A percentile compares a stretch with the other conserved stretches of the same genome.
Evolutionary conservation across 2,329 filamentous ascomycete genomes (phyloP).

Genomic region (Phaeosphaeriaceae sp.): DNA sequence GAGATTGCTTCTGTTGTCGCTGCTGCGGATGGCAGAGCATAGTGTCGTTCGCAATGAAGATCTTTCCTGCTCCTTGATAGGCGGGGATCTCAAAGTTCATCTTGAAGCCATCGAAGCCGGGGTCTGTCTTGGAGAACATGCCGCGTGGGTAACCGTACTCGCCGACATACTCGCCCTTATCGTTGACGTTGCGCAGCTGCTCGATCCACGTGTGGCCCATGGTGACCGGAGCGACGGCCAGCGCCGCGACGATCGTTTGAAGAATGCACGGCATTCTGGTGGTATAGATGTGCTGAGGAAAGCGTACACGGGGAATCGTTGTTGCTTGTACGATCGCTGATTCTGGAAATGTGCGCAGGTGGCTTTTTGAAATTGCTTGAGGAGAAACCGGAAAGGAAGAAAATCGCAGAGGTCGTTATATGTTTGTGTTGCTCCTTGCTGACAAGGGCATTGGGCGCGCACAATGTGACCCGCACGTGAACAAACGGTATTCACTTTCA

Average conservation of each 20-base stretch:
- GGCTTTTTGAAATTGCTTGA: neutral
- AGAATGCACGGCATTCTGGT: slow-evolving; percentile 29
- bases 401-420: slow-evolving; percentile 12
- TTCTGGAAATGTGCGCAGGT: slow-evolving; percentile 8
- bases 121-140: slow-evolving; percentile 65
- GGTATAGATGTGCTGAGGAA: slow-evolving; percentile 7
- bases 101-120: slow-evolving; percentile 66
- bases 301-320: slow-evolving; percentile 8
- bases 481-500: slow-evolving; percentile 30
- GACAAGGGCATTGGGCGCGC: slow-evolving; percentile 13
- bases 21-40: slow-evolving; percentile 72
- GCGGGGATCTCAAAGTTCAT: slow-evolving; percentile 63
- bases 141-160: slow-evolving; percentile 77
- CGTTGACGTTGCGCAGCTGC: slow-evolving; percentile 72
- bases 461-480: slow-evolving; percentile 23
- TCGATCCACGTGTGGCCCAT: slow-evolving; percentile 82
- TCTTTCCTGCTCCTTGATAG: slow-evolving; percentile 46
- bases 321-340: slow-evolving; percentile 2
- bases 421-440: slow-evolving; percentile 20
- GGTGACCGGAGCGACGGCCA: slow-evolving; percentile 28
- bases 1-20: slow-evolving; percentile 61
- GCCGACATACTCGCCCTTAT: slow-evolving; percentile 77
- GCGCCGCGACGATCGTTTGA: slow-evolving; percentile 20
- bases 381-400: slow-evolving; percentile 6
- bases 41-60: slow-evolving; percentile 59